Percentiles rank a stretch among this genome's conserved stretches.
Evolutionary conservation across 257 asterid species (phyloP).

Genomic region (Solanum verrucosum): DNA sequence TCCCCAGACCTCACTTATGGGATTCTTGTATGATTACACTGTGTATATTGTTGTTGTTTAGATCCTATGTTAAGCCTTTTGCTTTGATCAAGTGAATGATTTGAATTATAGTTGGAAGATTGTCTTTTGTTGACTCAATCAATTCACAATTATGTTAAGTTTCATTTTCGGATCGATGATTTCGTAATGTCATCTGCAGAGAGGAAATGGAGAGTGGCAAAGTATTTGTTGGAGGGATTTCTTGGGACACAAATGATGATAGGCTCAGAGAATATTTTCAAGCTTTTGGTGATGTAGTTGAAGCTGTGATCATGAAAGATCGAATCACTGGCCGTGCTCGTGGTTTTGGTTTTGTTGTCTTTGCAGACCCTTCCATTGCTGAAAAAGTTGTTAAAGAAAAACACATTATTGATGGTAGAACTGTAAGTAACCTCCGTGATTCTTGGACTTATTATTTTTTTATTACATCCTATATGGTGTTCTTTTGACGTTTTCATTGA

Average conservation of each 20-base stretch:
- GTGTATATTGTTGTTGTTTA: neutral
- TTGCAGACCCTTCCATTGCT: constrained; percentile 49
- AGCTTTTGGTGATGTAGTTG: constrained; percentile 53
- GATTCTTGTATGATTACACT: neutral
- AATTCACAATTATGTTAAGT: neutral
- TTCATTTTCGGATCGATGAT: constrained; percentile 4
- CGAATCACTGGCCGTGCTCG: constrained; percentile 67
- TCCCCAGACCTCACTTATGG: neutral
- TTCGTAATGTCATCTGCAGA: constrained; percentile 11
- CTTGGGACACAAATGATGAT: constrained; percentile 67
- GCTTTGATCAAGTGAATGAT: neutral
- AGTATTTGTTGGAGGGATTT: constrained; percentile 64
- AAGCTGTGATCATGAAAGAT: constrained; percentile 67
- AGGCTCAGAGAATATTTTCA: constrained; percentile 52
- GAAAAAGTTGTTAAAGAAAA: constrained; percentile 50
- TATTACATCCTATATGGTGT: neutral
- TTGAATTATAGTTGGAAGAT: constrained; percentile 1
- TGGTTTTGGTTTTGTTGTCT: constrained; percentile 65
- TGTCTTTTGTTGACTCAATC: neutral
- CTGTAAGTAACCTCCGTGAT: constrained; percentile 28
- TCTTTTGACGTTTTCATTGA: neutral
- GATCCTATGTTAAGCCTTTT: neutral
- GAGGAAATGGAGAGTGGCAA: constrained; percentile 54
- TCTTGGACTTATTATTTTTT: neutral
- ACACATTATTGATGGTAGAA: constrained; percentile 59